Percentiles rank a stretch among this genome's conserved stretches.
phyloP scores from a whole-genome alignment of 225 moss, liverwort and hornwort genomes.

The Asterella californica region DNA sequence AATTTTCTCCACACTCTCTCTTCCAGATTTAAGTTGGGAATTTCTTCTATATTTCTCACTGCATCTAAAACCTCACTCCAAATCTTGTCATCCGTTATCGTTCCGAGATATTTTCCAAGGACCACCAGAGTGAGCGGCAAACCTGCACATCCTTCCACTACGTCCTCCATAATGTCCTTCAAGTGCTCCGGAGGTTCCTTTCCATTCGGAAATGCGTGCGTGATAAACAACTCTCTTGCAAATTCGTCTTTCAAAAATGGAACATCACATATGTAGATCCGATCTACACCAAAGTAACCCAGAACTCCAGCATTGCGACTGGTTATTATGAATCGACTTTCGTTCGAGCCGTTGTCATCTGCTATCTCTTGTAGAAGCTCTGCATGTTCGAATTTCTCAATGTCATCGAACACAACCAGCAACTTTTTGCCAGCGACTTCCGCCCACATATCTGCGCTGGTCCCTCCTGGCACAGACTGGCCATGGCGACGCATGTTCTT shows the following conservation, averaged over 20 bases:
- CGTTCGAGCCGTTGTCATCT: neutral
- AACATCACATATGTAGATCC: neutral
- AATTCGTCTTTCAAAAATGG: neutral
- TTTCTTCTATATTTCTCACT: too few relatives aligned
- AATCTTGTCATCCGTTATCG: too few relatives aligned
- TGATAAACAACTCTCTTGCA: neutral
- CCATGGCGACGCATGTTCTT: neutral
- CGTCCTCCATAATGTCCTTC: neutral
- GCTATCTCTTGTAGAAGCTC: neutral
- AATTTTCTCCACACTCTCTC: slow-evolving; percentile 10
- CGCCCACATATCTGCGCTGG: too few relatives aligned
- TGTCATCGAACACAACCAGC: neutral
- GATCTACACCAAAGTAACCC: neutral
- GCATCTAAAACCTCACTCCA: too few relatives aligned
- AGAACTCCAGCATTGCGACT: neutral
- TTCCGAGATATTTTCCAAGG: too few relatives aligned
- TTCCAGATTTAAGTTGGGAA: too few relatives aligned
- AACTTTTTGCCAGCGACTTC: neutral
- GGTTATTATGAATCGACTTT: slow-evolving; percentile 3
- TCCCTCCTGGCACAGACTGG: neutral
- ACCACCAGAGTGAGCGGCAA: slow-evolving; percentile 18
- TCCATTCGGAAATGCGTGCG: neutral
- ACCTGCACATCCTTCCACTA: neutral
- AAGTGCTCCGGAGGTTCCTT: neutral
- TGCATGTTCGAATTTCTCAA: neutral